phyloP scores from a whole-genome alignment of 305 asterid genomes.

The Fraxinus platypoda region DNA sequence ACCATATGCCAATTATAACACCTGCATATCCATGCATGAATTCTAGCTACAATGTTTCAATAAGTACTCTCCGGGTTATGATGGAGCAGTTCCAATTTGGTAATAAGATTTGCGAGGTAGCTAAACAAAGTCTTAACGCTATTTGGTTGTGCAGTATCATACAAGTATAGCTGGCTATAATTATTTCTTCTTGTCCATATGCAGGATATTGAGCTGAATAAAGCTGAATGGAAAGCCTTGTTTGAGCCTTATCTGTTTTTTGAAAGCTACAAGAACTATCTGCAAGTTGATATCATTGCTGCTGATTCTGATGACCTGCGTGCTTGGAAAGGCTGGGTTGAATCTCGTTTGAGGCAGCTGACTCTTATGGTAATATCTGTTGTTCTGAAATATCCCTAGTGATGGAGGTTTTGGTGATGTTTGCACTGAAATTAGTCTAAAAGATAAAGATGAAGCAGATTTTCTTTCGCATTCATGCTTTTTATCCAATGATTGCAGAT shows the following conservation, averaged over 20 bases:
- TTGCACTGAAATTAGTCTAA: neutral
- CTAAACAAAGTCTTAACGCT: conserved; percentile 4
- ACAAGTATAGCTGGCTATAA: conserved; percentile 1
- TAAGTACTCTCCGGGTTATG: conserved; percentile 88
- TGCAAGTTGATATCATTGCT: conserved; percentile 82
- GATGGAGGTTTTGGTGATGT: neutral
- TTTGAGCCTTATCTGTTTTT: conserved; percentile 85
- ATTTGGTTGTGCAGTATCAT: conserved; percentile 13
- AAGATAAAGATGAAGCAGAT: neutral
- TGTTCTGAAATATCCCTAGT: neutral
- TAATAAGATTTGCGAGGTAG: conserved; percentile 79
- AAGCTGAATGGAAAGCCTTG: conserved; percentile 63
- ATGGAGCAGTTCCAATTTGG: conserved; percentile 79
- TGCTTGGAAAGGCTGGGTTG: conserved; percentile 98
- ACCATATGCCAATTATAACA: conserved; percentile 93
- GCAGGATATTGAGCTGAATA: conserved; percentile 89
- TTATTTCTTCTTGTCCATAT: conserved; percentile 1
- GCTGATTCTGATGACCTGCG: conserved; percentile 82
- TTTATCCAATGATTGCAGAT: conserved; percentile 58
- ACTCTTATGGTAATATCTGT: conserved; percentile 72
- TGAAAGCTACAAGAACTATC: conserved; percentile 81
- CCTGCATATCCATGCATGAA: conserved; percentile 99
- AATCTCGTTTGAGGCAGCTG: conserved; percentile 87
- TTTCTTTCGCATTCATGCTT: conserved; percentile 25
- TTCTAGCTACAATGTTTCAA: conserved; percentile 91